Base-by-base conservation (phyloP, 352 stramenopile genomes). In the Pythium sukuiense region DNA sequence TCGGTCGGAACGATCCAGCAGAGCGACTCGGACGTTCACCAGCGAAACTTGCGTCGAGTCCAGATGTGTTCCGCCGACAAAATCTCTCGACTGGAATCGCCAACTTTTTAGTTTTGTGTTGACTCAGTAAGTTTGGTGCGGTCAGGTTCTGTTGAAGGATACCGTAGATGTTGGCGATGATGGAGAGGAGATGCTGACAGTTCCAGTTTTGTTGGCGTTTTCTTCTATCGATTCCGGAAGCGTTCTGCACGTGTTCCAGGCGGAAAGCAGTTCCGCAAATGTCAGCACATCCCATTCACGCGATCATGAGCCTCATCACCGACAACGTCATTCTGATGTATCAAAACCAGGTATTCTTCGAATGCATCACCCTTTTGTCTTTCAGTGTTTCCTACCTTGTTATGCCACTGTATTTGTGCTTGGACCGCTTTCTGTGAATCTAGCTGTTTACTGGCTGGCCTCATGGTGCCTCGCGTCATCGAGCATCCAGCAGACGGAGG, bases 61-160 rank as follows among this genome's bases (percentile, higher is more conserved):
- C 43, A 50, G 43, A 50, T 50, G 16, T 50, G 43, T 50, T 50
- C 43, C 43, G 43, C 43, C 43, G 27, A 50, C 43, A 50, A 50
- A 50, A 50, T 26, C 43, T 27, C 43, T 50, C 18, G 3, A 18
- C 43, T 24, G 18, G 27, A 27, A 27, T 50, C 27, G 43, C 37
- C 32, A 46, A 14, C 39, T 46, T 16, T 46, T 48, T 48, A 0
- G 18, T 48, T 12, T 7, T 48, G 41, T 16, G 41, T 8, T 48
- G 41, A 24, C 41, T 48, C 8, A 39, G 33, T 6, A 50, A 16
- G 43, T 46, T 46, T 14, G 39, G 6, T 6, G 11, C 39, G 43
- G 43, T 50, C 43, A 50, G 18, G 26, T 50, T 50, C 18, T 27
- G 20, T 14, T 50, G 43, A 13, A 27, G 43, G 43, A 27, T 50